Percentiles rank a stretch among this genome's conserved stretches.
Evolutionary conservation across 2,329 filamentous ascomycete genomes (phyloP).

Genomic region (Fusarium tjaetaba): DNA sequence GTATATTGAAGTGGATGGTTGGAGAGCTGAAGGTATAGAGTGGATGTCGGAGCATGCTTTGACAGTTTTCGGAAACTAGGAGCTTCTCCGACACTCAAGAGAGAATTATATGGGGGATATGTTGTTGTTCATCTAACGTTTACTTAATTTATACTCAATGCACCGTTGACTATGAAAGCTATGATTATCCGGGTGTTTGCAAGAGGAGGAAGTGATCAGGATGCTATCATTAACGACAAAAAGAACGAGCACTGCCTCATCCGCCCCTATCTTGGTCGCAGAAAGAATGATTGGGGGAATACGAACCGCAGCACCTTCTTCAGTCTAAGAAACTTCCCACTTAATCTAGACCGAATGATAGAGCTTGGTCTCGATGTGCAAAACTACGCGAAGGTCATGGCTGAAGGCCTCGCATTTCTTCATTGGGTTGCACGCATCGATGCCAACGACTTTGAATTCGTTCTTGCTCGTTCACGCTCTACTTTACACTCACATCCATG

Average conservation of each 20-base stretch:
- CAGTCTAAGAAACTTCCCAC: conserved; percentile 59
- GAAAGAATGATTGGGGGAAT: conserved; percentile 17
- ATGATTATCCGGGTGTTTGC: conserved; percentile 21
- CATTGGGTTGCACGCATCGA: conserved; percentile 60
- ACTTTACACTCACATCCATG: neutral
- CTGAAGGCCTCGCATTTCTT: conserved; percentile 59
- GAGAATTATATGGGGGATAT: neutral
- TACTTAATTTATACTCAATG: neutral
- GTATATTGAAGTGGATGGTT: conserved; percentile 44
- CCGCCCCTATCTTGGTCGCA: conserved; percentile 58
- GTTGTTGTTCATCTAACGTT: neutral
- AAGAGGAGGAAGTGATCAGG: neutral
- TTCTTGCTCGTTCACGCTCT: conserved; percentile 51
- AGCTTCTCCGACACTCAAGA: neutral
- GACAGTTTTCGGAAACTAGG: conserved; percentile 41
- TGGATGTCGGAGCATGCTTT: conserved; percentile 45
- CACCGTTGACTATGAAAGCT: neutral
- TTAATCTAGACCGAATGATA: conserved; percentile 62
- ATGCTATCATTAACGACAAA: conserved; percentile 28
- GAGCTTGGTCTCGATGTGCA: conserved; percentile 48
- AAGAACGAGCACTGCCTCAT: conserved; percentile 59
- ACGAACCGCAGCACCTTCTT: conserved; percentile 38
- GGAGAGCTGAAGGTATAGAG: conserved; percentile 43
- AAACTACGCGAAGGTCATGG: conserved; percentile 57
- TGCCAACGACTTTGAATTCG: conserved; percentile 66